A percentile compares a stretch with the other conserved stretches of the same genome.
phyloP scores from a whole-genome alignment of 768 basidiomycete genomes.

The Fibroporia radiculosa region DNA sequence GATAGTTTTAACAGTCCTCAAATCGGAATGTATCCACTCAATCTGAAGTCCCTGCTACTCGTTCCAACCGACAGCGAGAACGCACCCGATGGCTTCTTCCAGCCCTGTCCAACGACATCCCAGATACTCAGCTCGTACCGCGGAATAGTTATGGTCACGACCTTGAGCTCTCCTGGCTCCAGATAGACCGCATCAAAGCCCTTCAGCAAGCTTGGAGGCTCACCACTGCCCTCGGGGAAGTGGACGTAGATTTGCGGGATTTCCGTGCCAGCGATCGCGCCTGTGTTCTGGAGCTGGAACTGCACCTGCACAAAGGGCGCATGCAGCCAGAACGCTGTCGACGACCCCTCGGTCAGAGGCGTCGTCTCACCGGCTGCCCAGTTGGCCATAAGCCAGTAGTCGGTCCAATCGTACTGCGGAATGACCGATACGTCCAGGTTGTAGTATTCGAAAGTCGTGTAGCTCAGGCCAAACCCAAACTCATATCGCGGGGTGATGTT shows the following conservation, averaged over 20 bases:
- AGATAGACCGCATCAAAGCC: constrained; percentile 61
- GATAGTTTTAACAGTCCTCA: no score
- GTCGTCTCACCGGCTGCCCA: constrained; percentile 58
- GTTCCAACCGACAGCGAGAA: constrained; percentile 59
- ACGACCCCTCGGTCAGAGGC: constrained; percentile 48
- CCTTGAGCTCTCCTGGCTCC: constrained; percentile 35
- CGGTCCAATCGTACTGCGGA: constrained; percentile 25
- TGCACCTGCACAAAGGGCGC: constrained; percentile 53
- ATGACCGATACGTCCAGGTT: constrained; percentile 43
- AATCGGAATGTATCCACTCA: constrained; percentile 37
- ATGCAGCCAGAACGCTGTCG: constrained; percentile 63
- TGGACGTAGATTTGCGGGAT: constrained; percentile 73
- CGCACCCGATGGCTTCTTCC: constrained; percentile 59
- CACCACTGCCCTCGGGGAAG: constrained; percentile 42
- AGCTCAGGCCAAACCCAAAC: constrained; percentile 87
- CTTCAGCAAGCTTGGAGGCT: constrained; percentile 61
- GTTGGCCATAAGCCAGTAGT: constrained; percentile 32
- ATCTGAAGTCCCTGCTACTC: constrained; percentile 55
- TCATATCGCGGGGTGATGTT: constrained; percentile 76
- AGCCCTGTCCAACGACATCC: constrained; percentile 69
- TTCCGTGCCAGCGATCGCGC: constrained; percentile 57
- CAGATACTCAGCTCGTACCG: constrained; percentile 69
- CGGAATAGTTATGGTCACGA: constrained; percentile 50
- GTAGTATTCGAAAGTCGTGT: constrained; percentile 73
- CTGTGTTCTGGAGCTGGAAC: constrained; percentile 63